A percentile compares a stretch with the other conserved stretches of the same genome.
phyloP scores from a whole-genome alignment of 257 asterid genomes.

The Solanum clarkiae region DNA sequence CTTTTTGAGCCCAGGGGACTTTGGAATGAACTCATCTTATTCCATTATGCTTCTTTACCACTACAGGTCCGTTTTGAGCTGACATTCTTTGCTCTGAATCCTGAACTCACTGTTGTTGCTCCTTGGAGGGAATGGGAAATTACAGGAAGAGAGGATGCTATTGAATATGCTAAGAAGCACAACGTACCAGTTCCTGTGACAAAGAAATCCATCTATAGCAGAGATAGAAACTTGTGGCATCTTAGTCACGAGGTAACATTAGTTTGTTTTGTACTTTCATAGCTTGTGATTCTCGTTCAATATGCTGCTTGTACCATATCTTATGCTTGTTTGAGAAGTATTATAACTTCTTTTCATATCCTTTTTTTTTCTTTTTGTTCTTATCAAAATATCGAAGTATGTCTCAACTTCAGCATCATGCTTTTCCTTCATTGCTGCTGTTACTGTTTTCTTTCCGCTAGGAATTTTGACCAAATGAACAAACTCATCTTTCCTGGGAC shows the following conservation, averaged over 20 bases:
- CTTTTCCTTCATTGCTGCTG: neutral
- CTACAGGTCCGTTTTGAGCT: constrained; percentile 94
- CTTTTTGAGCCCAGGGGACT: neutral
- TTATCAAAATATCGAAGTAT: neutral
- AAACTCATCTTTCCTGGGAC: neutral
- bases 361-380: neutral
- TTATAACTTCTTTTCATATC: neutral
- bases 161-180: constrained; percentile 86
- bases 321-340: neutral
- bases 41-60: neutral
- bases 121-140: constrained; percentile 99
- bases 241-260: constrained; percentile 84
- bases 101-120: constrained; percentile 88
- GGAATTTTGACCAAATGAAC: neutral
- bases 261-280: neutral
- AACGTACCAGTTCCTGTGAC: constrained; percentile 92
- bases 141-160: constrained; percentile 92
- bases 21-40: neutral
- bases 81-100: constrained; percentile 94
- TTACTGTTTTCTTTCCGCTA: neutral
- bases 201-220: constrained; percentile 90
- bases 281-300: neutral
- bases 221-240: constrained; percentile 98
- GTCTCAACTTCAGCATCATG: neutral
- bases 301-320: neutral